Evolutionary conservation across 768 basidiomycete species (phyloP).

Genomic region (Solioccasus polychromus): DNA sequence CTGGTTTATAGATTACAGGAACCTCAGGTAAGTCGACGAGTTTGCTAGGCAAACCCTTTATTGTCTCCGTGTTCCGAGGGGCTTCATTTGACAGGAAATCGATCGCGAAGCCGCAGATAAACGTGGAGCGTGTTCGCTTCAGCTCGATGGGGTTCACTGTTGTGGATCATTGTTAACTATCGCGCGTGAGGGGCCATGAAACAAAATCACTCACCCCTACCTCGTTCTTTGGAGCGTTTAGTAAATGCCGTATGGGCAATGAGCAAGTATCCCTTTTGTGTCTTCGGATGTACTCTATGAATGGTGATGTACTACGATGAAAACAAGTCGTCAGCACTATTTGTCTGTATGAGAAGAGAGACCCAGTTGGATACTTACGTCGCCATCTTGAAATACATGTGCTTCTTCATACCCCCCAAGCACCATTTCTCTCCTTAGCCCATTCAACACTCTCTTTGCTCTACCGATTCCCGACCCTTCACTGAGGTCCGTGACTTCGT

Average conservation of each 20-base stretch:
- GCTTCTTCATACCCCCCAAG: constrained; percentile 86
- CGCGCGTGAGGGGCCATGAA: not conserved
- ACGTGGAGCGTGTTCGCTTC: constrained; percentile 72
- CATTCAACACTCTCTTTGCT: constrained; percentile 75
- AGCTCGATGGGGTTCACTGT: constrained; percentile 84
- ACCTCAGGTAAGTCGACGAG: constrained; percentile 64
- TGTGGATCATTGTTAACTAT: not conserved
- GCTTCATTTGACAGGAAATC: constrained; percentile 62
- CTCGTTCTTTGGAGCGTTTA: constrained; percentile 79
- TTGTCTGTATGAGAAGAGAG: not conserved
- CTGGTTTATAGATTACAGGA: constrained; percentile 57
- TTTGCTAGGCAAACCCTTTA: constrained; percentile 71
- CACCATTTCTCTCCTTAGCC: constrained; percentile 89
- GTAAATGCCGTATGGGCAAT: constrained; percentile 90
- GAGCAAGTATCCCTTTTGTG: constrained; percentile 89
- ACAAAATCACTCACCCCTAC: constrained; percentile 55
- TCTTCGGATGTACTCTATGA: constrained; percentile 86
- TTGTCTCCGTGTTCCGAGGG: constrained; percentile 44
- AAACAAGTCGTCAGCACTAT: constrained; percentile 2
- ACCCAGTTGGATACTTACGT: constrained; percentile 53
- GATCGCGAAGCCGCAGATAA: constrained; percentile 76
- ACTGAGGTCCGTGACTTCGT: constrained; percentile 63
- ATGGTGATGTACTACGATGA: constrained; percentile 80
- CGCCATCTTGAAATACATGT: constrained; percentile 94
- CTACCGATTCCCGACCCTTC: constrained; percentile 55